Evolutionary conservation across 2,329 filamentous ascomycete species (phyloP).

Genomic region (Talaromyces rugulosus): DNA sequence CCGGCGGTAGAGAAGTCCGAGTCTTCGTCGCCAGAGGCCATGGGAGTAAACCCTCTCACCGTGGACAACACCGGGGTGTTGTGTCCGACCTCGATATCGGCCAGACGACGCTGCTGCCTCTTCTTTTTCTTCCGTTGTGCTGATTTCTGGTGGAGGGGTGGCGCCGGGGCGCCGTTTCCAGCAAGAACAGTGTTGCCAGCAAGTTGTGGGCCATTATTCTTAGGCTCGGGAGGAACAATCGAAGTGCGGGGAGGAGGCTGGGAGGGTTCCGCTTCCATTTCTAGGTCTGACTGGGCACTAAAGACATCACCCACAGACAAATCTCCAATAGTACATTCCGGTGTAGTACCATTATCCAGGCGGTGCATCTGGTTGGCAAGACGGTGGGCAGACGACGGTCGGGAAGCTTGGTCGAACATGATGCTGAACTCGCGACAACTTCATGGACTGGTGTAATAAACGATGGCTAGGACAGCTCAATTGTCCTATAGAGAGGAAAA

Average conservation of each 20-base stretch:
- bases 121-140: constrained; percentile 37
- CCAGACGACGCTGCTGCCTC: constrained; percentile 31
- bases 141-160: constrained; percentile 18
- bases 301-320: constrained; percentile 38
- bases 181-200: constrained; percentile 15
- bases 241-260: constrained; percentile 6
- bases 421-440: neutral
- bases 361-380: constrained; percentile 12
- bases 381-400: constrained; percentile 9
- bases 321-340: constrained; percentile 25
- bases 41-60: constrained; percentile 41
- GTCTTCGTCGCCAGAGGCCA: constrained; percentile 43
- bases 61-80: constrained; percentile 34
- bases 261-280: constrained; percentile 19
- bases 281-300: constrained; percentile 31
- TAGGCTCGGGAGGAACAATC: constrained; percentile 19
- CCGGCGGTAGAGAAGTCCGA: constrained; percentile 40
- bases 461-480: neutral
- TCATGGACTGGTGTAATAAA: neutral
- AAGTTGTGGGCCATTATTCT: constrained; percentile 20
- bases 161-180: neutral
- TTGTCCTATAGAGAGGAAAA: neutral
- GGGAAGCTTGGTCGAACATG: constrained; percentile 10
- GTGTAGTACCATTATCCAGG: constrained; percentile 16
- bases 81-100: constrained; percentile 13